Evolutionary conservation across 2,329 filamentous ascomycete genomes (phyloP).

Genomic region (Botrytis porri): DNA sequence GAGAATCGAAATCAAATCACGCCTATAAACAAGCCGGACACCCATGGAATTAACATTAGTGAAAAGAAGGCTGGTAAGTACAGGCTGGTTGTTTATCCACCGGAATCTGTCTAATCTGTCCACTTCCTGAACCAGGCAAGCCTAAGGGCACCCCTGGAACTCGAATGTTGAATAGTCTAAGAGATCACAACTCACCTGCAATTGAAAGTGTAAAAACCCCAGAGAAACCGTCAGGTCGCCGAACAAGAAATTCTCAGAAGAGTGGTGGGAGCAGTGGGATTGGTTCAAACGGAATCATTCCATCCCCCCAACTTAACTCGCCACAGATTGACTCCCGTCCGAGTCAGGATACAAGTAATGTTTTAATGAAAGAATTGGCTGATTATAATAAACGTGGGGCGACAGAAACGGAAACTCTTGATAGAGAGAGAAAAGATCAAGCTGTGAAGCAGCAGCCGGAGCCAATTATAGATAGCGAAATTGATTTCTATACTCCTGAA

Average conservation of each 20-base stretch:
- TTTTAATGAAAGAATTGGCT: neutral
- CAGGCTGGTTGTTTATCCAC: neutral
- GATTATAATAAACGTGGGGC: neutral
- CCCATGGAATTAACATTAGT: neutral
- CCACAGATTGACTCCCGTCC: fast-evolving
- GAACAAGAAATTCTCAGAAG: neutral
- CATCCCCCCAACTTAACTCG: fast-evolving
- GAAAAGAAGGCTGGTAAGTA: neutral
- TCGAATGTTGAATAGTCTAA: neutral
- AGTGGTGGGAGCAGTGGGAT: neutral
- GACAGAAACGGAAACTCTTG: too few relatives aligned
- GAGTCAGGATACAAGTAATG: neutral
- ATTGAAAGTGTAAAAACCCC: too few relatives aligned
- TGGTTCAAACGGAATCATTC: neutral
- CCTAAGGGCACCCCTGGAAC: neutral
- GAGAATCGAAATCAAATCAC: neutral
- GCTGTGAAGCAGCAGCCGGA: neutral
- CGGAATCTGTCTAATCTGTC: neutral
- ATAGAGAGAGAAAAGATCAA: too few relatives aligned
- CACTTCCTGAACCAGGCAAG: neutral
- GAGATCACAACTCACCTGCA: neutral
- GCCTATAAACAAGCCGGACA: neutral
- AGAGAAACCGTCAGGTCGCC: neutral
- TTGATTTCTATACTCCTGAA: neutral
- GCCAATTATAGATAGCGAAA: neutral